Base-by-base conservation (phyloP, 768 basidiomycete genomes). In the Suillus hirtellus region DNA sequence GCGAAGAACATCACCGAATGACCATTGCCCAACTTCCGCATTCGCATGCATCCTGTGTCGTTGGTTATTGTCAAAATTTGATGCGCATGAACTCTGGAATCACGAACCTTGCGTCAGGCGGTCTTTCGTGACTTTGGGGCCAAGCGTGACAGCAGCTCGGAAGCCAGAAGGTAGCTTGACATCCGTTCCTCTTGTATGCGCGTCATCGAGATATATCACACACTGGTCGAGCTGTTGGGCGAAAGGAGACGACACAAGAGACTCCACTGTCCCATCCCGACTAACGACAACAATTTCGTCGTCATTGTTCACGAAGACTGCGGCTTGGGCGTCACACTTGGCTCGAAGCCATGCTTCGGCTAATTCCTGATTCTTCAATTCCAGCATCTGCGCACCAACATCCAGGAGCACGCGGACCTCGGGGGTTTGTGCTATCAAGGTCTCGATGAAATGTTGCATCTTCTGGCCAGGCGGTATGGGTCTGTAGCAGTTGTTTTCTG, bases 51-150 rank as follows among this genome's bases (percentile, higher is more conserved):
- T 3, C 82, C 83, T 84, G 35, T n/a, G 2, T 15, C 8, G 15
- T 17, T 15, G 49, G 7, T 27, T 8, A 49, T 27, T 27, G 6
- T 49, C 24, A 27, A 14, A 49, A 27, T 27, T 27, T 27, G 27
- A 27, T 27, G 27, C 27, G 1, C 15, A 9, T 15, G 24, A 27
- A 49, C 8, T 17, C 24, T 50, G 5, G 1, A 2, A 27, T 17
- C 3, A 27, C 49, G 24, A 50, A 50, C 49, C 49, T 50, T 50
- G 49, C 24, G 3, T 27, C 24, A 50, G 67, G 46, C 79, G 72
- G 69, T 85, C 84, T 63, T 84, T 85, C 1, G 79, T 81, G 14
- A 84, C 69, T 62, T 79, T 82, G 6, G 78, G 79, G 0, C 83
- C 83, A 1, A 84, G 68, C 1, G 82, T 84, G 8, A 85, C 82